phyloP scores from a whole-genome alignment of 805 yeast genomes.

The Suhomyces tanzawaensis region DNA sequence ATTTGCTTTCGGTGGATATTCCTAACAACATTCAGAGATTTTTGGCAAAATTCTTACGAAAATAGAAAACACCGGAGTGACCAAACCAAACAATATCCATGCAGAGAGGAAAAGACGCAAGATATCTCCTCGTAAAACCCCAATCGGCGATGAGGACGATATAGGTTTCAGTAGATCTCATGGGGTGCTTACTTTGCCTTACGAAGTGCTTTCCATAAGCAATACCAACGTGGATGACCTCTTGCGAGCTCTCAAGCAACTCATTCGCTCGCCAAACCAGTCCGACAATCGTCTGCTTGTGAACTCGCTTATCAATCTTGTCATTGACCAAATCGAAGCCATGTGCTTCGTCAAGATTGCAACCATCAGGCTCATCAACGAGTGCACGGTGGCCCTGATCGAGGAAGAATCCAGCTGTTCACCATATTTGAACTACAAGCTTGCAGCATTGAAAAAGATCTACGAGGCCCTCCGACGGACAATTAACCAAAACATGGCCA shows the following conservation, averaged over 20 bases:
- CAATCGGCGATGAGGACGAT: too few relatives aligned
- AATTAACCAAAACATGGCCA: background rate
- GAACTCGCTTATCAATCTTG: background rate
- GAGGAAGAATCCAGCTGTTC: background rate
- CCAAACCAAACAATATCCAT: background rate
- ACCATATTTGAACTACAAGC: background rate
- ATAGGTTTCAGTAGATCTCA: too few relatives aligned
- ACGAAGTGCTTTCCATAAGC: background rate
- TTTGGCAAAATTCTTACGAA: background rate
- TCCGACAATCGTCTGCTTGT: background rate
- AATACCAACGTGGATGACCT: background rate
- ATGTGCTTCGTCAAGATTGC: background rate
- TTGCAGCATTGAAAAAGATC: background rate
- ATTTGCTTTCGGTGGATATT: background rate
- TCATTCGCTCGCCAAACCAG: background rate
- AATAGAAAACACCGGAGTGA: background rate
- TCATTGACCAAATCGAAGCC: background rate
- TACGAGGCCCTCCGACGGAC: background rate
- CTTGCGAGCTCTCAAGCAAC: background rate
- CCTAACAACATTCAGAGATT: slow-evolving; percentile 1
- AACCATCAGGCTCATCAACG: background rate
- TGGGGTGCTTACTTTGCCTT: background rate
- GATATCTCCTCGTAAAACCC: too few relatives aligned
- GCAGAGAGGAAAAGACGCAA: too few relatives aligned
- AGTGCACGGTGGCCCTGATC: background rate